Evolutionary conservation across 164 flowering plant genomes (phyloP).

Genomic region (Chloranthus sessilifolius): DNA sequence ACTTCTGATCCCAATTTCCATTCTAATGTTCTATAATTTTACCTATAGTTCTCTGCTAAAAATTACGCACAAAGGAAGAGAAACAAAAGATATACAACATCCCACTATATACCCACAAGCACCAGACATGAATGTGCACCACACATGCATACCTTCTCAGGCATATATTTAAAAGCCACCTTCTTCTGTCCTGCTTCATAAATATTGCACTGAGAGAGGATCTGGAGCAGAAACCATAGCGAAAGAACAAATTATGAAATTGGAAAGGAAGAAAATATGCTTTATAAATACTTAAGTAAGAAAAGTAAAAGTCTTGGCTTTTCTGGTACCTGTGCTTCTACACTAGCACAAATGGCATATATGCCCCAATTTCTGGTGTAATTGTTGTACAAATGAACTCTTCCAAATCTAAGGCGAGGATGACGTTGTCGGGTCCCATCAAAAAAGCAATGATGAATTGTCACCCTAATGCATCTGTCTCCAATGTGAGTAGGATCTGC

Average conservation of each 20-base stretch:
- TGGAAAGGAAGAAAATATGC: not conserved
- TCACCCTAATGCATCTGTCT: constrained; percentile 75
- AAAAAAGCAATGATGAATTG: constrained; percentile 87
- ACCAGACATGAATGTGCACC: too few relatives aligned
- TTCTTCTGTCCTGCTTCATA: constrained; percentile 95
- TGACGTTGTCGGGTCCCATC: constrained; percentile 83
- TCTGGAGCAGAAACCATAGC: constrained; percentile 34
- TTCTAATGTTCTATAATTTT: too few relatives aligned
- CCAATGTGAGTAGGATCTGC: constrained; percentile 61
- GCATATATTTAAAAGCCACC: constrained; percentile 50
- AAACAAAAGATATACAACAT: too few relatives aligned
- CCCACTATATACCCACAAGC: too few relatives aligned
- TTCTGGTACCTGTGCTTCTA: constrained; percentile 65
- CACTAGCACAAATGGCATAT: constrained; percentile 90
- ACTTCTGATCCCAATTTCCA: too few relatives aligned
- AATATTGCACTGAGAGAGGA: constrained; percentile 79
- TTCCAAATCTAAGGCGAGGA: constrained; percentile 83
- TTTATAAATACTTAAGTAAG: not conserved
- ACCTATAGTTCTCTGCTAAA: too few relatives aligned
- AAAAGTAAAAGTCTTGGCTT: not conserved
- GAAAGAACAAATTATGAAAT: not conserved
- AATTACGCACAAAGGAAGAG: too few relatives aligned
- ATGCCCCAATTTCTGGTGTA: constrained; percentile 87
- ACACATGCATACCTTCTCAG: constrained; percentile 95
- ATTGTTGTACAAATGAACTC: constrained; percentile 81